phyloP scores from a whole-genome alignment of 2,329 filamentous ascomycete species.

The Pseudophaeomoniella oleicola region DNA sequence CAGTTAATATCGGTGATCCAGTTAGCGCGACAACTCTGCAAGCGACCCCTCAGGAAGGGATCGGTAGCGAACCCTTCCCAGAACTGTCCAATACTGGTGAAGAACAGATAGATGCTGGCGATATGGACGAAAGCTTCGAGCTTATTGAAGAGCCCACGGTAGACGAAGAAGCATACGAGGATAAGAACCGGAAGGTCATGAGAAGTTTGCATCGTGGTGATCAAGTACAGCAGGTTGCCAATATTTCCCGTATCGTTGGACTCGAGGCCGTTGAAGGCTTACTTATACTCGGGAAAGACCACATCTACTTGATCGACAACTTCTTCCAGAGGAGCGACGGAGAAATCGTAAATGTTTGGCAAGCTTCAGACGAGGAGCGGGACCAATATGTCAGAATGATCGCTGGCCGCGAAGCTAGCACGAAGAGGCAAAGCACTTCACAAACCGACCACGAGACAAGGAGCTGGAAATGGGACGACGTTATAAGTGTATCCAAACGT shows the following conservation, averaged over 20 bases:
- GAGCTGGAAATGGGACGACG: slow-evolving; percentile 86
- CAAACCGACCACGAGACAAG: slow-evolving; percentile 63
- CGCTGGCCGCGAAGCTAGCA: slow-evolving; percentile 55
- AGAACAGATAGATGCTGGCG: slow-evolving; percentile 16
- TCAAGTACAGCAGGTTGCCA: slow-evolving; percentile 84
- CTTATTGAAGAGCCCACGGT: slow-evolving; percentile 81
- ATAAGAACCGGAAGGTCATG: slow-evolving; percentile 98
- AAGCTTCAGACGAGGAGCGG: slow-evolving; percentile 80
- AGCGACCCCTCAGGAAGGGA: slow-evolving; percentile 7
- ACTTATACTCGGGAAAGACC: slow-evolving; percentile 81
- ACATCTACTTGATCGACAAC: slow-evolving; percentile 87
- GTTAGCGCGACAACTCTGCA: slow-evolving; percentile 20
- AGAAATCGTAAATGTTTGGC: slow-evolving; percentile 92
- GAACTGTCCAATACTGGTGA: slow-evolving; percentile 16
- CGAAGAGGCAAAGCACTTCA: slow-evolving; percentile 32
- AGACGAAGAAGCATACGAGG: slow-evolving; percentile 76
- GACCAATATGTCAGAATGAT: slow-evolving; percentile 95
- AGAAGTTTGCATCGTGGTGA: slow-evolving; percentile 80
- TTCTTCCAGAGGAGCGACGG: slow-evolving; percentile 91
- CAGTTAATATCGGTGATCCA: slow-evolving; percentile 26
- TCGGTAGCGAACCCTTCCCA: slow-evolving; percentile 14
- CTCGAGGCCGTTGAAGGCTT: slow-evolving; percentile 89
- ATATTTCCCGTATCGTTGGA: slow-evolving; percentile 85
- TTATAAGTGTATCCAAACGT: slow-evolving; percentile 90
- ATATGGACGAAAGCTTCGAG: slow-evolving; percentile 82